Base-by-base conservation (phyloP, 2,329 filamentous ascomycete species). In the Penicillium brevicompactum region DNA sequence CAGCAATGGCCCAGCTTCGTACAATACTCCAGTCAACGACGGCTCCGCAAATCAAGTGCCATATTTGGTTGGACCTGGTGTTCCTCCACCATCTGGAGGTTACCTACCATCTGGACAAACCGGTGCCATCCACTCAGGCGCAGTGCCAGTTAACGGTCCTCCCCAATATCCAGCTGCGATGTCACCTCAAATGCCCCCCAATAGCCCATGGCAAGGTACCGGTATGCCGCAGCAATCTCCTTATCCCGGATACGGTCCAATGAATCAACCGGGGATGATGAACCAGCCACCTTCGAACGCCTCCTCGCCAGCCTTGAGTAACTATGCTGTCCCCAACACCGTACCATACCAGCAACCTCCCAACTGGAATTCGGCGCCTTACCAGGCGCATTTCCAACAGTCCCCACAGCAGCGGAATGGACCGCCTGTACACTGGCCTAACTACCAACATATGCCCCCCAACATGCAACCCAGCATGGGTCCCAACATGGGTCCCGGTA, bases 351-450 rank as follows among this genome's bases (percentile, higher is more conserved):
- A 68, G 38, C 70, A 70, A 43, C 55, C 63, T 43, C 58, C 68
- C 6, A 61, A 59, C 22, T 77, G 74, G 74, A 65, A 63, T 21
- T 63, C 67, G 7, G 58, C 71, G 18, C 63, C 69, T 24, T 77
- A 72, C 54, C 66, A 67, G 24, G 60, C 62, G 32, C 70, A 59
- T 38, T 73, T 68, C 32, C 64, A 68, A 40, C 70, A 68, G 47
- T 69, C 68, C 58, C 66, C 71, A 30, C 70, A 74, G 52, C 63
- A 63, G 41, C 70, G 74, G 41, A 76, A 74, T 54, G 75, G 77
- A 53, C 60, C 69, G 16, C 61, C 73, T 37, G 68, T 71, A 50
- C 71, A 74, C 45, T 78, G 75, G 74, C 63, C 71, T 22, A 72
- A 67, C 49, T 71, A 74, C 30, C 52, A 51, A 27, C 32, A 70